Evolutionary conservation across 495 filamentous ascomycete species (phyloP).

Genomic region (Tuber magnatum): DNA sequence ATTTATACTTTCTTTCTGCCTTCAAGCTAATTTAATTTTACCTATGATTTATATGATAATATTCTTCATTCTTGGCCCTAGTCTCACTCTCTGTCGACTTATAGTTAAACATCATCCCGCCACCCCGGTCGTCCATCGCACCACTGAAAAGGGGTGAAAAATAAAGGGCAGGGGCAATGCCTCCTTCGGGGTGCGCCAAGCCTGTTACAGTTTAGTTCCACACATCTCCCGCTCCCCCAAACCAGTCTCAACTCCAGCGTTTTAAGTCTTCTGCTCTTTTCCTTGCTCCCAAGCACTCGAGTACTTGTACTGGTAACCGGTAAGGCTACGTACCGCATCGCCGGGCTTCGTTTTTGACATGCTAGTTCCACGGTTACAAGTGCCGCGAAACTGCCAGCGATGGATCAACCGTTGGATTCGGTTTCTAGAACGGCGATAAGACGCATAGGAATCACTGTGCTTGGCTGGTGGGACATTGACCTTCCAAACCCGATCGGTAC

Average conservation of each 20-base stretch:
- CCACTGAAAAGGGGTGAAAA: neutral
- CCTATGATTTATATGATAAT: too few species aligned
- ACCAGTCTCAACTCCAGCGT: neutral
- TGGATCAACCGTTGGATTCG: neutral
- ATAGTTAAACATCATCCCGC: neutral
- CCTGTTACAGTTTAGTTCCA: neutral
- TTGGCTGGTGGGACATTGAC: neutral
- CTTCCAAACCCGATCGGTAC: neutral
- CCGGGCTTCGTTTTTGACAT: neutral
- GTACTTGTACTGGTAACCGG: too few species aligned
- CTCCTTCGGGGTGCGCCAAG: neutral
- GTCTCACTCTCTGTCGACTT: too few species aligned
- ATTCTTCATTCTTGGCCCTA: too few species aligned
- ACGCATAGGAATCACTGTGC: neutral
- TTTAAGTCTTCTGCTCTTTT: neutral
- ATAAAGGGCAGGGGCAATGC: neutral
- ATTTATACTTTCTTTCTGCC: too few species aligned
- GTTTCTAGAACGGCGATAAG: neutral
- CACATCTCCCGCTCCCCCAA: neutral
- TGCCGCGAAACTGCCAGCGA: neutral
- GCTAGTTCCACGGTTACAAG: neutral
- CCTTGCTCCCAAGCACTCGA: too few species aligned
- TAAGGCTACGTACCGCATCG: too few species aligned
- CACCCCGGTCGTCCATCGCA: neutral
- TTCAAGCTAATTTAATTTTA: too few species aligned